phyloP scores from a whole-genome alignment of 805 yeast genomes.

The Yamadazyma sp. region DNA sequence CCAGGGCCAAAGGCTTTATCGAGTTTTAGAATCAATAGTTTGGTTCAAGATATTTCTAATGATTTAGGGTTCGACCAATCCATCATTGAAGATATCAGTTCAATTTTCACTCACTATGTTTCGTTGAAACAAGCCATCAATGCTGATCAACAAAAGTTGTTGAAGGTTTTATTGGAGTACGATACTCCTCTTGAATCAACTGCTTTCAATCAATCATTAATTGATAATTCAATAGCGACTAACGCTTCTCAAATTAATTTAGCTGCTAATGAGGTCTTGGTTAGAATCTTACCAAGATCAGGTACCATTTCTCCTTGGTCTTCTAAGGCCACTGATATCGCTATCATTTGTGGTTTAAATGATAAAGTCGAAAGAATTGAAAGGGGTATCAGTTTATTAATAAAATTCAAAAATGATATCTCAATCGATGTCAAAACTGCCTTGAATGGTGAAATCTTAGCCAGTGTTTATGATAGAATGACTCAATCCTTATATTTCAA shows the following conservation, averaged over 20 bases:
- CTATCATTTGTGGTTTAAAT: conserved; percentile 80
- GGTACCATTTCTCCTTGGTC: conserved; percentile 99
- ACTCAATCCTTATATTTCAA: conserved; percentile 67
- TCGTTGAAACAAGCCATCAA: conserved; percentile 47
- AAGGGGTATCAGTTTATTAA: conserved; percentile 77
- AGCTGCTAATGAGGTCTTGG: conserved; percentile 36
- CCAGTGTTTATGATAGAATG: conserved; percentile 89
- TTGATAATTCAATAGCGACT: conserved; percentile 23
- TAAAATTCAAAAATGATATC: conserved; percentile 58
- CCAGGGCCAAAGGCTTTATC: conserved; percentile 93
- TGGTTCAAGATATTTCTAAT: conserved; percentile 69
- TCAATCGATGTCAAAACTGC: conserved; percentile 14
- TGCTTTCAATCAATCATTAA: conserved; percentile 36
- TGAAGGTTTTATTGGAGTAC: conserved; percentile 67
- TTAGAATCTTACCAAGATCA: conserved; percentile 83
- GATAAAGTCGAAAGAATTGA: conserved; percentile 77
- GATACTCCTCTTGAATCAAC: conserved; percentile 66
- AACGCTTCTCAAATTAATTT: conserved; percentile 16
- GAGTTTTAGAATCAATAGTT: conserved; percentile 72
- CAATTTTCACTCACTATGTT: conserved; percentile 80
- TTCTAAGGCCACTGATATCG: conserved; percentile 94
- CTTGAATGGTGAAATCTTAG: conserved; percentile 49
- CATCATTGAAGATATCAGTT: conserved; percentile 65
- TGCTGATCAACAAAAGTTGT: conserved; percentile 41
- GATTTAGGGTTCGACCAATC: conserved; percentile 54